phyloP scores from a whole-genome alignment of 164 flowering plant species.

The Taxillus chinensis region DNA sequence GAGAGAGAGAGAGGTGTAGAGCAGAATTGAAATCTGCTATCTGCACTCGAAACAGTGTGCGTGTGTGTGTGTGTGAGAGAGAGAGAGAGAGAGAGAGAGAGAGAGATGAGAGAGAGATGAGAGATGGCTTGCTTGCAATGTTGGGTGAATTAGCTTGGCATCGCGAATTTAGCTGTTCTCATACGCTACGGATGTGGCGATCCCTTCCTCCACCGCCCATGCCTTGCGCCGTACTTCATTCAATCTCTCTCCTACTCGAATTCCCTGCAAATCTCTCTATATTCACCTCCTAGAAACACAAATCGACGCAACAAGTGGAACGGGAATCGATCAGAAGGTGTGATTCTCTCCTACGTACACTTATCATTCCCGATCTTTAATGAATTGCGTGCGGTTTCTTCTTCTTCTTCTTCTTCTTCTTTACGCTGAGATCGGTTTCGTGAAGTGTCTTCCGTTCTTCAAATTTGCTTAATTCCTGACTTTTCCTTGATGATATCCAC shows the following conservation, averaged over 20 bases:
- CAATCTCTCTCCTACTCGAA: not conserved
- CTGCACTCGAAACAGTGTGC: not conserved
- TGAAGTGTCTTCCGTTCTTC: not conserved
- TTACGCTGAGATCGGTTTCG: not conserved
- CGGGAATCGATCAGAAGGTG: not conserved
- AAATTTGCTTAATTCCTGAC: not conserved
- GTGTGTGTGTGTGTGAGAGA: not conserved
- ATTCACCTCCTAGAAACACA: not conserved
- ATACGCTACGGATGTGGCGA: not conserved
- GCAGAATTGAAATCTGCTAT: not conserved
- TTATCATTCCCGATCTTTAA: not conserved
- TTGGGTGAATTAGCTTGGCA: not conserved
- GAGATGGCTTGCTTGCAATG: slow-evolving; percentile 1
- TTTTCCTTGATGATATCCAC: not conserved
- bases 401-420: not conserved
- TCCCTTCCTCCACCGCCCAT: not conserved
- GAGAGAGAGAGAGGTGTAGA: too few relatives aligned
- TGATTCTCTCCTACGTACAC: not conserved
- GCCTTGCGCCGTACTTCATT: not conserved
- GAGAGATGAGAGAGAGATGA: not conserved
- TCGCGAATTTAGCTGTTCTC: not conserved
- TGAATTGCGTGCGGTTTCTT: not conserved
- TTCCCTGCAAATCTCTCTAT: not conserved
- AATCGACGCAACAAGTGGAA: not conserved
- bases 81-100: not conserved